Evolutionary conservation across 2,329 filamentous ascomycete genomes (phyloP).

Genomic region (Aspergillus sojae): DNA sequence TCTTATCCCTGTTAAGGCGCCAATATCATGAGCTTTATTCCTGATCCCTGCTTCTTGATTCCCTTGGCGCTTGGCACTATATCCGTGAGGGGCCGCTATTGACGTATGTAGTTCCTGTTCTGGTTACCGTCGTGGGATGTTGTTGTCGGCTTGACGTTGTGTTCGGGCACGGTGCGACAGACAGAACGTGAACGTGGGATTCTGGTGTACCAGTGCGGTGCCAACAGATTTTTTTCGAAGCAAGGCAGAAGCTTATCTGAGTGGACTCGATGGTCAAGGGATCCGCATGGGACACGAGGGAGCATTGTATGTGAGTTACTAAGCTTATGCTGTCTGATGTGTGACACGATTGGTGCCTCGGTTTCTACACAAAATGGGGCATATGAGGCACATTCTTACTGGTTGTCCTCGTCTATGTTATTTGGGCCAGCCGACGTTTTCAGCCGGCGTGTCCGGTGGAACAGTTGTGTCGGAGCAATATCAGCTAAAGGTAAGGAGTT

Average conservation of each 20-base stretch:
- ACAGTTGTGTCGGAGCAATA: slow-evolving; percentile 2
- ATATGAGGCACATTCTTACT: neutral
- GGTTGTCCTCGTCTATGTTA: neutral
- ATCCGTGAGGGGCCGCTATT: neutral
- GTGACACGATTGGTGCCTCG: neutral
- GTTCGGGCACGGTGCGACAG: neutral
- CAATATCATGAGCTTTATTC: slow-evolving; percentile 2
- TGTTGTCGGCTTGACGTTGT: neutral
- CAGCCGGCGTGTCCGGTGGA: neutral
- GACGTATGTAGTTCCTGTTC: slow-evolving; percentile 1
- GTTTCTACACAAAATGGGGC: neutral
- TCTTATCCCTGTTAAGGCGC: slow-evolving; percentile 3
- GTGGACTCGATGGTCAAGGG: neutral
- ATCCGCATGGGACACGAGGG: neutral
- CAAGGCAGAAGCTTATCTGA: neutral
- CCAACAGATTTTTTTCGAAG: neutral
- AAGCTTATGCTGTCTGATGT: neutral
- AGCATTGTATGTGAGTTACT: neutral
- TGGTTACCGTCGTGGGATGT: neutral
- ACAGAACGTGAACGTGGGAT: neutral
- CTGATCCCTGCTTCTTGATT: neutral
- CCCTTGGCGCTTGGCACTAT: slow-evolving; percentile 8
- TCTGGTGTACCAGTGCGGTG: neutral
- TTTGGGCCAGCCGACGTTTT: neutral
- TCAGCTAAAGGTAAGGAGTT: slow-evolving; percentile 1